Evolutionary conservation across 768 basidiomycete species (phyloP), one percentile per base, ranked within the genome.

Genomic region (Crassisporium funariophilum): DNA sequence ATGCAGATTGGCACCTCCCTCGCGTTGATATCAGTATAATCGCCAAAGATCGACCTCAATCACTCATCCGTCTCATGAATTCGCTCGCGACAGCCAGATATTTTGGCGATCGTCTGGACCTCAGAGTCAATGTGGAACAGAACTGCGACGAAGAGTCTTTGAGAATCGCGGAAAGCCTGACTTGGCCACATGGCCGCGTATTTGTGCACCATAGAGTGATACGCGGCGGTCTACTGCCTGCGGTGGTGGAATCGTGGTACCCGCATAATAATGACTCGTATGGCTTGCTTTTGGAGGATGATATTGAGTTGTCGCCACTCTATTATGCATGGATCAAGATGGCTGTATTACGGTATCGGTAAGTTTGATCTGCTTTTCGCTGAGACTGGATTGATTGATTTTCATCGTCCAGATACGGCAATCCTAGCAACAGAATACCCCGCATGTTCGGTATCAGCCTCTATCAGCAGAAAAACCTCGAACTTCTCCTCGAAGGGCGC

Each of bases 221-320:
- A n/a, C 84, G 83, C 47, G 91, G 83, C 2, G 91, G 91, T 4
- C 72, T 94, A 15, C 77, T 94, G 44, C 76, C 88, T 2, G 88
- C 91, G 5, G 82, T 95, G 11, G 86, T 92, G 11, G 91, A 93
- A 65, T 88, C 89, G 4, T 95, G 92, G 91, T 94, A 90, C 59
- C 91, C 92, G 4, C 66, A 71, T 19, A 74, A 76, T 22, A 77
- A 90, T 49, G 69, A 93, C 55, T 79, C 82, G 1, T 92, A 91
- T 60, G 91, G 86, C 5, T 61, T 94, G 15, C 67, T 94, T 15
- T 76, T 94, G 16, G 91, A 93, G 64, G 91, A 94, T 57, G 91
- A 95, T 59, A 74, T 91, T 8, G 92, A 95, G 60, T 64, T 93
- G 6, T 92, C 89, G 7, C 86, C 90, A 1, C 61, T 91, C 20